These are phyloP conservation scores for Fomes fomentarius DNA, from an alignment of 1,284 basidiomycete species.

Conservation along the genomic window DNA sequence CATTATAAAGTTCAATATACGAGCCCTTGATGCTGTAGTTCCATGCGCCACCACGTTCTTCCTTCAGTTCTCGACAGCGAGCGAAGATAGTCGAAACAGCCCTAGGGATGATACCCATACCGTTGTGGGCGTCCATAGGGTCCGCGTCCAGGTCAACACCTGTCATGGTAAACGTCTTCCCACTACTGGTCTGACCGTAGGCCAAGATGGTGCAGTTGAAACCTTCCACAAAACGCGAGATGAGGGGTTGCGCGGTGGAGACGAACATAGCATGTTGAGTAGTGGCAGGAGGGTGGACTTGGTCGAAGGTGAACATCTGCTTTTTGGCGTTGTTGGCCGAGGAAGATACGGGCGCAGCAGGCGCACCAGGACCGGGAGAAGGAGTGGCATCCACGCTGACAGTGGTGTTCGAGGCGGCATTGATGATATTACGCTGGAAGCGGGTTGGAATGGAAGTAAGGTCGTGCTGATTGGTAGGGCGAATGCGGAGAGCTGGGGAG, in stretches of 20 bases:
- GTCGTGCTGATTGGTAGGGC: conserved; percentile 86
- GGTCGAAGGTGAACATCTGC: conserved; percentile 92
- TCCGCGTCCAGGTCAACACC: conserved; percentile 86
- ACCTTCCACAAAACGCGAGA: conserved; percentile 91
- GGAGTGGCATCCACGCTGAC: conserved; percentile 72
- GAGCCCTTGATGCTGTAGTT: conserved; percentile 80
- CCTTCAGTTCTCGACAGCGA: conserved; percentile 74
- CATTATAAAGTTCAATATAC: conserved; percentile 98
- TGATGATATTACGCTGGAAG: conserved; percentile 90
- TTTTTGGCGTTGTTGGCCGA: conserved; percentile 68
- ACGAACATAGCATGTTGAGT: conserved; percentile 88
- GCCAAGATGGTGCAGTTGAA: conserved; percentile 98
- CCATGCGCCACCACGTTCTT: conserved; percentile 74
- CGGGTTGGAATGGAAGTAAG: conserved; percentile 85
- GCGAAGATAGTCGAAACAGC: conserved; percentile 93
- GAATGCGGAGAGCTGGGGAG: conserved; percentile 79
- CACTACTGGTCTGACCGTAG: conserved; percentile 97
- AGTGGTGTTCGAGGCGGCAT: conserved; percentile 67
- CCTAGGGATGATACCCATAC: conserved; percentile 94
- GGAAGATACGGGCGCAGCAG: conserved; percentile 52
- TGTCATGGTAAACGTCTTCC: conserved; percentile 98
- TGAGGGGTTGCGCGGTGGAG: conserved; percentile 81
- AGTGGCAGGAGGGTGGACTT: conserved; percentile 84
- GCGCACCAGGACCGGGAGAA: conserved; percentile 48
- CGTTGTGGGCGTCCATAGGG: conserved; percentile 72